Evolutionary conservation across 2,329 filamentous ascomycete genomes (phyloP).

Genomic region (Apiospora marii): DNA sequence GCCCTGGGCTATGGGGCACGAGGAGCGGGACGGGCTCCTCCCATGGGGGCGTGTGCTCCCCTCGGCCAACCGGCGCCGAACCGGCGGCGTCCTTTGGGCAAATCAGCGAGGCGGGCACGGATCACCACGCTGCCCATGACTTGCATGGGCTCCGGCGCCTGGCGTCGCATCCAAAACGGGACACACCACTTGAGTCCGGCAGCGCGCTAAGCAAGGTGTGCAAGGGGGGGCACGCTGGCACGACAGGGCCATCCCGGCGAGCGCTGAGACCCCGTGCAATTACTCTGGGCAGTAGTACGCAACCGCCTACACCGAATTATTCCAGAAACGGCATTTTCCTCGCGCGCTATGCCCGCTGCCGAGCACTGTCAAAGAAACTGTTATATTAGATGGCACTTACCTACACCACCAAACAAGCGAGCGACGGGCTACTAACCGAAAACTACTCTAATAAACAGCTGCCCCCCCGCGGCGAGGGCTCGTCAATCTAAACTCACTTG

Average conservation of each 20-base stretch:
- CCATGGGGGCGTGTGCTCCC: background rate
- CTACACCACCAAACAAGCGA: no score
- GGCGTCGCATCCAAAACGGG: background rate
- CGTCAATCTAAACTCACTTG: background rate
- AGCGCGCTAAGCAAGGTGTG: no score
- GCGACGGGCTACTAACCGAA: background rate
- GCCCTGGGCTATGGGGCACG: background rate
- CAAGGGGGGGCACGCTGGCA: no score
- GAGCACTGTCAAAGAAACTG: background rate
- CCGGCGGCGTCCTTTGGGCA: background rate
- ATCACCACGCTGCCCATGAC: background rate
- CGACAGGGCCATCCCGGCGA: background rate
- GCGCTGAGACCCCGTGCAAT: background rate
- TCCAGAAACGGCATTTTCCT: background rate
- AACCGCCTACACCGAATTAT: background rate
- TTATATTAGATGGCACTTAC: no score
- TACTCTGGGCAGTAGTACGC: background rate
- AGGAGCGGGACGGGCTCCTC: background rate
- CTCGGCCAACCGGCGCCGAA: slow-evolving; percentile 9
- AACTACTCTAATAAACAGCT: background rate
- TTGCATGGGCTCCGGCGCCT: background rate
- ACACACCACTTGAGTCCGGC: no score
- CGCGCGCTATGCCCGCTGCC: background rate
- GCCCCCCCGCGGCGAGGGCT: background rate
- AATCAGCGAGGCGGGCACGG: background rate